Evolutionary conservation across 331 rosid species (phyloP).

Genomic region (Ulmus americana): DNA sequence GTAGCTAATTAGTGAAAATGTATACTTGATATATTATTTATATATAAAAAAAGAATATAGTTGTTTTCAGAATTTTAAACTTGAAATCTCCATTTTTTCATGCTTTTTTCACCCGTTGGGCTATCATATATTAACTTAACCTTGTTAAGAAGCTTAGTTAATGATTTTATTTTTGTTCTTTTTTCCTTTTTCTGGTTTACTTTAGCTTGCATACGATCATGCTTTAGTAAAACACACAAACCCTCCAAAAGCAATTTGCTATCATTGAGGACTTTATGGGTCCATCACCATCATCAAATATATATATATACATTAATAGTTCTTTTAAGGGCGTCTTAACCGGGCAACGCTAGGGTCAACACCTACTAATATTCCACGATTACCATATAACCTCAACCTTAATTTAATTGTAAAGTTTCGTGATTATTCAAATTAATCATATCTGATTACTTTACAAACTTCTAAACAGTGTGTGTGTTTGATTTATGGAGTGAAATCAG

Average conservation of each 20-base stretch:
- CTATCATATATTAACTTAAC: too few species aligned
- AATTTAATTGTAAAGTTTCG: slow-evolving; percentile 17
- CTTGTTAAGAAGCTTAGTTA: too few species aligned
- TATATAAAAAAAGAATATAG: too few species aligned
- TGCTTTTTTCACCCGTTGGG: too few species aligned
- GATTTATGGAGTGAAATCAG: slow-evolving; percentile 17
- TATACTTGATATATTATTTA: too few species aligned
- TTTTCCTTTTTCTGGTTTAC: too few species aligned
- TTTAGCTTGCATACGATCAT: too few species aligned
- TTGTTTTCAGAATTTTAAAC: too few species aligned
- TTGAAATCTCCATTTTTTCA: too few species aligned
- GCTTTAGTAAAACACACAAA: not conserved
- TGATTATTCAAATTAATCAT: slow-evolving; percentile 13
- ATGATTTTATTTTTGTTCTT: too few species aligned
- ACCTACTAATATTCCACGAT: slow-evolving; percentile 16
- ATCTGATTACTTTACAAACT: slow-evolving; percentile 20
- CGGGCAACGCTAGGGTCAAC: slow-evolving; percentile 35
- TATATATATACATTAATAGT: not conserved
- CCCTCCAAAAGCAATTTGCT: slow-evolving; percentile 13
- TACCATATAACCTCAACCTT: slow-evolving; percentile 6
- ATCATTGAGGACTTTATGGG: slow-evolving; percentile 32
- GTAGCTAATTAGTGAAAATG: too few species aligned
- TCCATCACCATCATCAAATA: slow-evolving; percentile 30
- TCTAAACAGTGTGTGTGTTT: slow-evolving; percentile 7
- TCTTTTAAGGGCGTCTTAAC: slow-evolving; percentile 19